Evolutionary conservation across 805 yeast species (phyloP).

Genomic region (Pichia exigua): DNA sequence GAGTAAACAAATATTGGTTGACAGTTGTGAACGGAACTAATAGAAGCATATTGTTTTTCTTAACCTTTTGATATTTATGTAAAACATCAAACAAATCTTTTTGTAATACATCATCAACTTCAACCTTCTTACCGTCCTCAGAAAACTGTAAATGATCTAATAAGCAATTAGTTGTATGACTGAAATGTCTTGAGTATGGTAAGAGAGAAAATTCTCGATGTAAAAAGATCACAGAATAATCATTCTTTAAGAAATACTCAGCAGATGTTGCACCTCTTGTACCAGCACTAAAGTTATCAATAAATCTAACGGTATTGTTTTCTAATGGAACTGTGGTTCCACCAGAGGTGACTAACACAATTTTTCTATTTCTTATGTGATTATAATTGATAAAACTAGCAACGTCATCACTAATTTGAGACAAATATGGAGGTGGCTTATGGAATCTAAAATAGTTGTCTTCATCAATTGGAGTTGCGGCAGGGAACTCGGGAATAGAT

Average conservation of each 20-base stretch:
- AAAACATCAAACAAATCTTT: conserved; percentile 53
- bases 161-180: conserved; percentile 78
- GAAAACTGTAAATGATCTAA: conserved; percentile 66
- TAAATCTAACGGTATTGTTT: conserved; percentile 91
- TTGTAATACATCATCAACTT: conserved; percentile 53
- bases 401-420: conserved; percentile 50
- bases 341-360: conserved; percentile 87
- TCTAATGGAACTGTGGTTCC: conserved; percentile 98
- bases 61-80: conserved; percentile 46
- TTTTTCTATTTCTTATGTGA: conserved; percentile 32
- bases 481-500: conserved; percentile 64
- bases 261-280: conserved; percentile 97
- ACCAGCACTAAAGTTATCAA: conserved; percentile 96
- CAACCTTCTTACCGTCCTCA: conserved; percentile 41
- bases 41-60: conserved; percentile 45
- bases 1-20: conserved; percentile 83
- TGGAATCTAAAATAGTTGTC: conserved; percentile 67
- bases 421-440: conserved; percentile 65
- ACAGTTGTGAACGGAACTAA: conserved; percentile 89
- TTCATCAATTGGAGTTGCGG: conserved; percentile 67
- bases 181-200: conserved; percentile 88
- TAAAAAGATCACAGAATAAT: conserved; percentile 86
- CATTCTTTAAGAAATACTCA: conserved; percentile 76
- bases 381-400: conserved; percentile 56
- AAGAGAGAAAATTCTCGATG: conserved; percentile 87